A percentile compares a stretch with the other conserved stretches of the same genome.
Evolutionary conservation across 2,329 filamentous ascomycete genomes (phyloP).

Genomic region (Akanthomyces lecanii): DNA sequence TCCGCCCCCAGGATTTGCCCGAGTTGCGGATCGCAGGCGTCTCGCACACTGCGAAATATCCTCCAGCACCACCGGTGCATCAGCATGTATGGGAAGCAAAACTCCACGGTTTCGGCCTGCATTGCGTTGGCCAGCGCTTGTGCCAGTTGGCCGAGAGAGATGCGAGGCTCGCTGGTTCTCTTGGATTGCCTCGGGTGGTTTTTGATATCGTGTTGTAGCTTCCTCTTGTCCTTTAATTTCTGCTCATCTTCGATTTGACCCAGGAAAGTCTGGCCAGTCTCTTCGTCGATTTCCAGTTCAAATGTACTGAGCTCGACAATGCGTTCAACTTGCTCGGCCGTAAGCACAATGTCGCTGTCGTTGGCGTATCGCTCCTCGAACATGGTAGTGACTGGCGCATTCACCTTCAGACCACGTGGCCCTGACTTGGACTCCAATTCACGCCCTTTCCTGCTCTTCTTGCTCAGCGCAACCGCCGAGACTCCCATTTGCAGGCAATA

Average conservation of each 20-base stretch:
- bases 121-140: neutral
- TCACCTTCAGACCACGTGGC: neutral
- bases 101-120: neutral
- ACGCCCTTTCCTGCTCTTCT: neutral
- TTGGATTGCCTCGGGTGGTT: neutral
- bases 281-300: neutral
- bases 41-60: neutral
- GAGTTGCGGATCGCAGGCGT: neutral
- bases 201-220: neutral
- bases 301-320: neutral
- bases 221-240: neutral
- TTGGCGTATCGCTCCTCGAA: neutral
- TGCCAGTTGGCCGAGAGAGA: neutral
- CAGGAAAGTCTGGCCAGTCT: neutral
- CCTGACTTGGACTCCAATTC: neutral
- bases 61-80: constrained; percentile 5
- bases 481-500: constrained; percentile 4
- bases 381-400: neutral
- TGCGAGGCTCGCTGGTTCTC: neutral
- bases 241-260: neutral
- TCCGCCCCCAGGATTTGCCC: neutral
- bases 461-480: neutral
- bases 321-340: neutral
- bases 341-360: neutral
- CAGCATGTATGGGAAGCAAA: neutral